A percentile compares a stretch with the other conserved stretches of the same genome.
Evolutionary conservation across 306 rosid species (phyloP).

Genomic region (Aeschynomene evenia): DNA sequence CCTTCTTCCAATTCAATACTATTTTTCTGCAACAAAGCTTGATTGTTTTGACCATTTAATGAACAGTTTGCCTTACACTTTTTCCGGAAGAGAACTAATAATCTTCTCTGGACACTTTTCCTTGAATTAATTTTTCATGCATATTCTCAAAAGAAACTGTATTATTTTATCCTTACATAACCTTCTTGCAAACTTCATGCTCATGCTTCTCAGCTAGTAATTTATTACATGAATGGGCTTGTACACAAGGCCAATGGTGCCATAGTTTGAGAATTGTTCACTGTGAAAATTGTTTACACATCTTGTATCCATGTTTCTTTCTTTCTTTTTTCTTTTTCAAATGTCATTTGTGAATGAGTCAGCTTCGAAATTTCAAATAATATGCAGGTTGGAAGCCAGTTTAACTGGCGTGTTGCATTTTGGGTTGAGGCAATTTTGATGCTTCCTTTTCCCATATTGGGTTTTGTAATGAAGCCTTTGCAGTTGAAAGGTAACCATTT

Average conservation of each 20-base stretch:
- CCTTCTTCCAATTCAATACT: too few relatives aligned
- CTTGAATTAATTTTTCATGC: too few relatives aligned
- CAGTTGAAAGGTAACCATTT: conserved; percentile 59
- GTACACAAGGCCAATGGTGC: not conserved
- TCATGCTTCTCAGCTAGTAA: not conserved
- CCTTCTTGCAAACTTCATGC: not conserved
- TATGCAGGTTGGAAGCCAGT: conserved; percentile 66
- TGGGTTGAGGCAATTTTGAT: conserved; percentile 80
- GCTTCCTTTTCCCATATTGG: conserved; percentile 90
- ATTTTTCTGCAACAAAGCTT: too few relatives aligned
- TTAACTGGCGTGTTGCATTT: conserved; percentile 84
- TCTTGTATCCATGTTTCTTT: not conserved
- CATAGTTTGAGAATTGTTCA: not conserved
- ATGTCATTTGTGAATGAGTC: not conserved
- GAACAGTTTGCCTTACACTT: too few relatives aligned
- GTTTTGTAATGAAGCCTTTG: conserved; percentile 79
- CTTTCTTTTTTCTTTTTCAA: too few relatives aligned
- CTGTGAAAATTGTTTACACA: not conserved
- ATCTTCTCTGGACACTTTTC: too few relatives aligned
- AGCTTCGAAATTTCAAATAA: not conserved
- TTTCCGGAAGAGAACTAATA: too few relatives aligned
- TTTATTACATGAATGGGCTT: not conserved
- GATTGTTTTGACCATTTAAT: too few relatives aligned
- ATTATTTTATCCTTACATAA: too few relatives aligned
- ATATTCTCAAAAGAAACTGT: too few relatives aligned